Evolutionary conservation across 306 rosid species (phyloP).

Genomic region (Cicer pinnatifidum): DNA sequence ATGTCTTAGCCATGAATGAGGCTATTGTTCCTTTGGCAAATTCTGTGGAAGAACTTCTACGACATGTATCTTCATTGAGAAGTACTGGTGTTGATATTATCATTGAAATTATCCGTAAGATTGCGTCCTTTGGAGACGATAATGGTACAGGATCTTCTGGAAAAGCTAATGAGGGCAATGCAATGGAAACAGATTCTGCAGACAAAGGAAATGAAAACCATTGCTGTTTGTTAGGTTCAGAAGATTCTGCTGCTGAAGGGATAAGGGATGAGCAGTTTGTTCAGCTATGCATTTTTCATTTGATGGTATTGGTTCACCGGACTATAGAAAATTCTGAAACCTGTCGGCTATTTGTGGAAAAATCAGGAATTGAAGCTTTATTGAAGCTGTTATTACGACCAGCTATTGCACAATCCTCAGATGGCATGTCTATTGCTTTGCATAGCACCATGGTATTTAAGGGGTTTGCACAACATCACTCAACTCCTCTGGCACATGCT

Average conservation of each 20-base stretch:
- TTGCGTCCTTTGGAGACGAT: slow-evolving; percentile 68
- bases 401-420: slow-evolving; percentile 82
- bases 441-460: slow-evolving; percentile 98
- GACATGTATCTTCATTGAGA: slow-evolving; percentile 88
- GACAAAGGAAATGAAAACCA: slow-evolving; percentile 62
- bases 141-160: slow-evolving; percentile 57
- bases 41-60: slow-evolving; percentile 95
- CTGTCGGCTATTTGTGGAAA: slow-evolving; percentile 93
- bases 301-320: slow-evolving; percentile 93
- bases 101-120: slow-evolving; percentile 73
- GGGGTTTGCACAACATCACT: slow-evolving; percentile 92
- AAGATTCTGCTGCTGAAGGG: slow-evolving; percentile 69
- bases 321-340: slow-evolving; percentile 96
- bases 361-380: slow-evolving; percentile 85
- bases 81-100: slow-evolving; percentile 87
- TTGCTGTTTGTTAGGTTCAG: slow-evolving; percentile 55
- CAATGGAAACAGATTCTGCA: slow-evolving; percentile 91
- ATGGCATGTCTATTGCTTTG: slow-evolving; percentile 93
- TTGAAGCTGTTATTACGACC: slow-evolving; percentile 80
- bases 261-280: slow-evolving; percentile 70
- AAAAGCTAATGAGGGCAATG: slow-evolving; percentile 64
- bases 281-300: slow-evolving; percentile 80
- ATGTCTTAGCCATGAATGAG: slow-evolving; percentile 82
- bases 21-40: slow-evolving; percentile 93
- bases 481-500: slow-evolving; percentile 81